These are phyloP conservation scores for Albizia julibrissin DNA, from an alignment of 306 rosid genomes.

Conservation along the genomic window DNA sequence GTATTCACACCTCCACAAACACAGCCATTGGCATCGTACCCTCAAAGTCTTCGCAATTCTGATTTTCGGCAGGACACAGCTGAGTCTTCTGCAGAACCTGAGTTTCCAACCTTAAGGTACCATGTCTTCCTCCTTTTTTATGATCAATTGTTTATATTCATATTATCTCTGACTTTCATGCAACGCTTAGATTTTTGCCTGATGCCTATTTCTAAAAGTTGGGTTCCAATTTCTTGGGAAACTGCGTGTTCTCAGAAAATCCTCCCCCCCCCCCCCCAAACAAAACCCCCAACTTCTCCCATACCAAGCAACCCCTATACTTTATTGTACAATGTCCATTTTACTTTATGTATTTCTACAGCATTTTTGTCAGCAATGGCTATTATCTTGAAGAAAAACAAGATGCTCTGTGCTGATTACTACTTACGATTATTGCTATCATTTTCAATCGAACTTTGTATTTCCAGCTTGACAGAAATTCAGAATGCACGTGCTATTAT, in stretches of 20 bases:
- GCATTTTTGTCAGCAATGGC: constrained; percentile 2
- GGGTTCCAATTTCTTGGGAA: not conserved
- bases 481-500: constrained; percentile 96
- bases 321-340: constrained; percentile 4
- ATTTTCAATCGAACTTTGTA: constrained; percentile 32
- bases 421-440: not conserved
- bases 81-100: constrained; percentile 76
- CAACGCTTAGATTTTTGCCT: constrained; percentile 15
- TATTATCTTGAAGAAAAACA: constrained; percentile 1
- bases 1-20: constrained; percentile 92
- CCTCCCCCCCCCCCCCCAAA: not conserved
- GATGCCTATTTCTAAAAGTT: not conserved
- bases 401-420: constrained; percentile 4
- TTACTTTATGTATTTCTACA: not conserved
- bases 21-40: constrained; percentile 79
- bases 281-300: not conserved
- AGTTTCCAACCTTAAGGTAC: constrained; percentile 89
- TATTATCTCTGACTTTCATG: constrained; percentile 21
- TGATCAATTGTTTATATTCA: not conserved
- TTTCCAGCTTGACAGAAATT: constrained; percentile 80
- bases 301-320: not conserved
- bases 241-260: not conserved
- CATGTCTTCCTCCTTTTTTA: constrained; percentile 30
- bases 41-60: constrained; percentile 66
- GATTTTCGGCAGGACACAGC: constrained; percentile 54